Base-by-base conservation (phyloP, 2,329 filamentous ascomycete genomes). In the Zopfia rhizophila region DNA sequence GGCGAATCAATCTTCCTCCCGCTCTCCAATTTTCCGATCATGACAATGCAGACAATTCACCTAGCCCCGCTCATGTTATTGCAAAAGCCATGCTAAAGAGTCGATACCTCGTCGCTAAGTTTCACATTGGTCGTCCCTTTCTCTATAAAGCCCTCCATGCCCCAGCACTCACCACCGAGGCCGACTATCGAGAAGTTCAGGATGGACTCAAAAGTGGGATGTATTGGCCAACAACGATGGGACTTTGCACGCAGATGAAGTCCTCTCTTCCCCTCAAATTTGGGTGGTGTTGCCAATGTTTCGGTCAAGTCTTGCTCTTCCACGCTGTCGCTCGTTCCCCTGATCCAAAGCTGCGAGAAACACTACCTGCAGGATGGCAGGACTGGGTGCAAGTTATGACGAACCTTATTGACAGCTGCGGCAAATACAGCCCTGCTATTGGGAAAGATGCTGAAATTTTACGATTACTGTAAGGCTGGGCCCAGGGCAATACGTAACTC, bases 1-100 rank as follows among this genome's bases (percentile, higher is more conserved):
- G 80, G 80, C 77, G 78, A 18, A 68, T 61, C 4, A 80, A 81
- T 41, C 74, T 82, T 11, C 79, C 80, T 7, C 51, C 72, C 12
- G 65, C 73, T 6, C 70, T 81, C 13, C 76, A 79, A 45, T 80
- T 79, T 50, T 61, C 69, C 11, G 72, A 77, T 32, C 55, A 62
- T 22, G 66, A 69, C 35, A 60, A 53, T 24, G 54, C 36, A 1
- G 63, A 66, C 27, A 52, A 63, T 32, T 61, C 64, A 3, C 55
- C 59, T 2, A 65, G 61, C 35, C 69, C 69, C 10, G 69, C 68
- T 5, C 69, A 71, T 40, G 66, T 70, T 28, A 63, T 72, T 32
- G 69, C 69, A 7, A 68, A 66, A 53, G 68, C 66, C n/a, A 70
- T 72, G 66, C 51, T 72, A 14, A 61, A 65, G 14, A 69, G 65